Base-by-base conservation (phyloP, 2,329 filamentous ascomycete species). In the Massarina eburnea region DNA sequence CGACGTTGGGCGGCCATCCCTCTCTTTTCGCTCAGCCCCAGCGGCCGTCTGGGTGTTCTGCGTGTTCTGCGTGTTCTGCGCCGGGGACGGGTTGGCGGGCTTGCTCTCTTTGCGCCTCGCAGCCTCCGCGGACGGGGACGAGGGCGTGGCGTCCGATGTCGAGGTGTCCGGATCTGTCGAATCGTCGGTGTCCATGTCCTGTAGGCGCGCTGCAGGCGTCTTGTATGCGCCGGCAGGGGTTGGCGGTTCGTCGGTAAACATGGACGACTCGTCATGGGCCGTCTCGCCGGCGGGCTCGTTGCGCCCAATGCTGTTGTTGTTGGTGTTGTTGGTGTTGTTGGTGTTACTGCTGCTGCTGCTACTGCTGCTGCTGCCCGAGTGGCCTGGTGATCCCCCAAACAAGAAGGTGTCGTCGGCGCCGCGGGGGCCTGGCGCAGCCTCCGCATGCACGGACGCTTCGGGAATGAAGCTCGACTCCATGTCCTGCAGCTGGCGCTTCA, bases 401-500 rank as follows among this genome's bases (percentile, higher is more conserved):
- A 76, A 48, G 52, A 74, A 76, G 17, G 74, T 77, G 49, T 77
- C 74, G 57, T 77, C 74, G 9, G 57, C 67, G 32, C 74, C 74
- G 8, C 55, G 34, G 22, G 50, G 52, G 2, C 49, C 57, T 29
- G 64, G 60, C 5, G 56, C 37, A 19, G 55, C 49, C 17, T 59
- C 61, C 8, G 48, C 55, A 18, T 60, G 57, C 6, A 65, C 53
- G 2, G 77, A 77, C 2, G 74, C 71, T 36, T 83, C 80, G 0
- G 81, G 81, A 35, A 84, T 50, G 54, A 85, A 84, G 58, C 81
- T 84, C 3, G 82, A 84, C 61, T 84, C 82, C 44, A 84, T 75
- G 54, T 85, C 81, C 73, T 81, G 76, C 51, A 85, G 63, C 52
- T 79, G 79, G 46, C 76, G 73, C 53, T 77, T 76, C 78, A 84